Base-by-base conservation (phyloP, 805 yeast genomes). In the Lachancea sp. region DNA sequence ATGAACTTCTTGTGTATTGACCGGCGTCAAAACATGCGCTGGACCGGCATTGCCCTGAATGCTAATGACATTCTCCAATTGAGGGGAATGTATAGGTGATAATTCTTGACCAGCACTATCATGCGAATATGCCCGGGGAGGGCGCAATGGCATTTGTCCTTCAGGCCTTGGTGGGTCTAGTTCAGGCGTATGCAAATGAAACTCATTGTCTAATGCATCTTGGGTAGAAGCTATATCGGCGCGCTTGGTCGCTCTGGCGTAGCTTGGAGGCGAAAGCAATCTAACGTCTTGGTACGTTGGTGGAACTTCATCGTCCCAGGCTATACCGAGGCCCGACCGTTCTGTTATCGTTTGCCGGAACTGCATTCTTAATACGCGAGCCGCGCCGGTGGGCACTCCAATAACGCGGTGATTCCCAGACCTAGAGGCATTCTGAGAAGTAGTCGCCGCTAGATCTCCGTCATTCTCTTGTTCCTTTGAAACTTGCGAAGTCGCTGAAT, bases 221-320 rank as follows among this genome's bases (percentile, higher is more conserved):
- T 37, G 30, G 6, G 15, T 23, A 11, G 20, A n/a, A 2, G 39
- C 32, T 3, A 36, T 28, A 6, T 15, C 22, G 6, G 30, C 9
- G 9, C 13, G 16, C 9, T 25, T 39, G 13, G 35, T 38, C 13
- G 41, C 34, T 11, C 19, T 56, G 31, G 54, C 55, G 60, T 92
- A 90, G 2, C 78, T 77, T 1, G 98, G 98, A 0, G 98, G 98
- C 17, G 89, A 78, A 31, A 86, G 69, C 0, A 94, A 78, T 21
- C 78, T 70, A 16, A 92, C 88, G 49, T 87, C 90, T 40, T 78
- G 86, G 55, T 92, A 92, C 16, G 88, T 83, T 1, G 99, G 99
- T 2, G 99, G 99, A 13, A 94, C 97, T 62, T 92, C 98, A 57
- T 90, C 97, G 62, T 90, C 97, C 97, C 98, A 92, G 0, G 97